Evolutionary conservation across 768 basidiomycete genomes (phyloP).

Genomic region (Suillus paluster): DNA sequence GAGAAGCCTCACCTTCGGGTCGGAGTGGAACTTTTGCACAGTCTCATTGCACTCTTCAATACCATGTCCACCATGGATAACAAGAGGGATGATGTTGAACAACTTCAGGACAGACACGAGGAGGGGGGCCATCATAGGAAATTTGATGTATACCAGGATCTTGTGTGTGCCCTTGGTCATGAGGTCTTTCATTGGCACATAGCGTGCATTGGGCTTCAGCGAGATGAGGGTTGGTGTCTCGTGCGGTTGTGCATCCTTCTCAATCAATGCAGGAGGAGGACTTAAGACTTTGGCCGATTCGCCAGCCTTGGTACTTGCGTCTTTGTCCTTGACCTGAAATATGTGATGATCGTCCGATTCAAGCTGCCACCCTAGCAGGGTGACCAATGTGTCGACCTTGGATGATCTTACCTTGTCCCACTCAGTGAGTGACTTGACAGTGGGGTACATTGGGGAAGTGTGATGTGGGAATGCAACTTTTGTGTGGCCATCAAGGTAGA

Average conservation of each 20-base stretch:
- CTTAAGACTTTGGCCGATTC: too few relatives aligned
- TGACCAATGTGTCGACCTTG: not conserved
- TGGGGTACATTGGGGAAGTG: not conserved
- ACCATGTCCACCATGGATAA: not conserved
- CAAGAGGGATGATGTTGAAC: not conserved
- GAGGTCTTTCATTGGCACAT: not conserved
- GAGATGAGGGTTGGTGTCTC: not conserved
- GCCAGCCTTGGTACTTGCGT: too few relatives aligned
- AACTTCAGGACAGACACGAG: not conserved
- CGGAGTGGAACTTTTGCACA: not conserved
- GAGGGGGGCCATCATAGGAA: conserved; percentile 1
- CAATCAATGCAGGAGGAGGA: too few relatives aligned
- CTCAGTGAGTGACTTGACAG: not conserved
- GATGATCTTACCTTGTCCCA: not conserved
- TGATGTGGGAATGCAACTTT: not conserved
- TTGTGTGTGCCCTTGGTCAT: not conserved
- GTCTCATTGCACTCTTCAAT: not conserved
- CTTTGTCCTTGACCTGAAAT: not conserved
- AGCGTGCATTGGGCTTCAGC: not conserved
- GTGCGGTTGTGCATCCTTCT: too few relatives aligned
- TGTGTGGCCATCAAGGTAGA: not conserved
- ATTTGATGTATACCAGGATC: not conserved
- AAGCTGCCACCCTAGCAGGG: not conserved
- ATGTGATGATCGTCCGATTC: not conserved
- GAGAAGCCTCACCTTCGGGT: conserved; percentile 10